Conservation (phyloP, 495 filamentous ascomycete species). For the Aspergillus asperescens region DNA sequence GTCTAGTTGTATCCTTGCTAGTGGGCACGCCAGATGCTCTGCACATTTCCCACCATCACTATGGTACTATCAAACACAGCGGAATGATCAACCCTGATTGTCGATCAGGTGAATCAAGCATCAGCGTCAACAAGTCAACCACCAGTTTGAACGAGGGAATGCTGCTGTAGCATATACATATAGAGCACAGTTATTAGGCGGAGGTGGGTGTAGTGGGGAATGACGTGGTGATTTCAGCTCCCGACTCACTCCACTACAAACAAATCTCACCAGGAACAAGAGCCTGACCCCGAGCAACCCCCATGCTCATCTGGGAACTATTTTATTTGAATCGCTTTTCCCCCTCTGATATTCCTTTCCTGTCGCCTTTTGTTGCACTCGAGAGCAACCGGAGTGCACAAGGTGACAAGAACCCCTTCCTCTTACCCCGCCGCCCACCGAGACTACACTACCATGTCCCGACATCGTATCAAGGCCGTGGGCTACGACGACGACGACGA, state of each 20-base stretch:
- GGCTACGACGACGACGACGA: slow-evolving; percentile 46
- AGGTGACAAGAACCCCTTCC: not conserved
- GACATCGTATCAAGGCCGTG: slow-evolving; percentile 44
- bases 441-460: slow-evolving; percentile 36
- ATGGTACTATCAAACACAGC: slow-evolving; percentile 28
- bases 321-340: not conserved
- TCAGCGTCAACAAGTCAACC: slow-evolving; percentile 35
- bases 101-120: slow-evolving; percentile 47
- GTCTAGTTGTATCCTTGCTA: slow-evolving; percentile 34
- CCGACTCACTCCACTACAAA: slow-evolving; percentile 1
- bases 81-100: slow-evolving; percentile 46
- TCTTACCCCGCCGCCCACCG: slow-evolving; percentile 13
- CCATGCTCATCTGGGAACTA: not conserved
- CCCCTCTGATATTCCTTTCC: not conserved
- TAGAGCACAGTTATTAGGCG: not conserved
- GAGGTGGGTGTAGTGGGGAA: slow-evolving; percentile 25
- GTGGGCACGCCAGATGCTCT: slow-evolving; percentile 26
- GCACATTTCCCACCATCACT: slow-evolving; percentile 1
- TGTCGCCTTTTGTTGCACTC: not conserved
- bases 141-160: slow-evolving; percentile 47
- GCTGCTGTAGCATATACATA: slow-evolving; percentile 41
- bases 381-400: not conserved
- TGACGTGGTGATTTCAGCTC: slow-evolving; percentile 30
- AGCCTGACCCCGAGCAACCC: not conserved
- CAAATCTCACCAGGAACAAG: slow-evolving; percentile 1